phyloP scores from a whole-genome alignment of 345 rosid genomes.

The Syzygium aromaticum region DNA sequence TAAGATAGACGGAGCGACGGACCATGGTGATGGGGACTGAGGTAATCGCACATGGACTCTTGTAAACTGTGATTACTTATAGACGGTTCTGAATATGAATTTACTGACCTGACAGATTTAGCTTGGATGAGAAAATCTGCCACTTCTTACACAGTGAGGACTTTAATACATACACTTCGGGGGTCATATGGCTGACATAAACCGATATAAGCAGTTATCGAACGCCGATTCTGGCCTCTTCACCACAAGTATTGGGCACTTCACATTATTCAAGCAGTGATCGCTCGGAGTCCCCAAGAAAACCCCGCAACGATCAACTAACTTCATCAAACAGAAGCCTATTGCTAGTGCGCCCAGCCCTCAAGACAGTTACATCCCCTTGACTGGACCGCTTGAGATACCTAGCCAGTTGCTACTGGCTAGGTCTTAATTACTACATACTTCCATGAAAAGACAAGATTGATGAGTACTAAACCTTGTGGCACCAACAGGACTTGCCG shows the following conservation, averaged over 20 bases:
- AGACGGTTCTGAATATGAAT: background rate
- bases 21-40: background rate
- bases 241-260: slow-evolving; percentile 1
- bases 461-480: too few relatives aligned
- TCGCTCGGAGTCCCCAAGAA: background rate
- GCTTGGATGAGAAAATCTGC: background rate
- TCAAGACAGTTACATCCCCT: too few relatives aligned
- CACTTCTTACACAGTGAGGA: background rate
- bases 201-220: background rate
- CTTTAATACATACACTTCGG: background rate
- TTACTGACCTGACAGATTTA: background rate
- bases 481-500: too few relatives aligned
- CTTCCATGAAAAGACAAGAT: too few relatives aligned
- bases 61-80: background rate
- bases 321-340: background rate
- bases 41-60: background rate
- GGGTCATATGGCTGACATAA: background rate
- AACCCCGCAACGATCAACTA: background rate
- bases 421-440: too few relatives aligned
- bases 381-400: too few relatives aligned
- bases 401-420: too few relatives aligned
- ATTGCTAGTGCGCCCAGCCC: too few relatives aligned
- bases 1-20: background rate
- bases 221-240: background rate
- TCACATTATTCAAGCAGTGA: slow-evolving; percentile 1